Evolutionary conservation across 345 rosid genomes (phyloP), one percentile per base, ranked within the genome.

Genomic region (Eucalyptus marginata): DNA sequence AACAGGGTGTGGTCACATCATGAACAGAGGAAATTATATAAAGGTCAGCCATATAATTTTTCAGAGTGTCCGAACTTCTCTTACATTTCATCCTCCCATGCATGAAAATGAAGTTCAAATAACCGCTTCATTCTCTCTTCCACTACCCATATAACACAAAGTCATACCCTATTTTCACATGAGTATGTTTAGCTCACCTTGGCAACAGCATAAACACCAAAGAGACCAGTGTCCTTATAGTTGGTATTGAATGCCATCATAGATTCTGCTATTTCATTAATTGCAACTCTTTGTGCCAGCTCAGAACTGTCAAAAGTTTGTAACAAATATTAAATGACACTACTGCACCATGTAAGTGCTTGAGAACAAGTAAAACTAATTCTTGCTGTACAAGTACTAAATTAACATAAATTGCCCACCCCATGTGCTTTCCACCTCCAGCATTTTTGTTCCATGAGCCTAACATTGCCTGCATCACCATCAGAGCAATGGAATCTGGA

Each of bases 391-490:
- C 47, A 10, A 40, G 83, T 40, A 76, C 47, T 36, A 20, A 22
- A 13, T 11, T 22, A 76, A 76, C 29, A 76, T 76, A 33, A 87
- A 83, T 14, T 71, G 89, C 95, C 94, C 90, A 98, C 99, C 99
- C 99, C 99, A 96, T 95, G 94, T 98, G 99, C 91, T 97, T 98
- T 91, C 99, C 99, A 71, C 99, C 99, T 76, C 96, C 96, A 49
- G 95, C 93, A 90, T 71, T 93, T 91, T 96, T 97, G 92, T 93
- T 97, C 98, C 99, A 97, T 43, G 99, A 97, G 89, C 99, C 99
- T 91, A 98, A 91, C 99, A 98, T 96, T n/a, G 98, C 94, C 89
- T 98, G 99, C 97, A 98, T 96, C 88, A 98, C 99, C 99, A 98
- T 97, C 81, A 98, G 93, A 51, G 98, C 93, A 89, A 96, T 92